Percentiles rank a stretch among this genome's conserved stretches.
phyloP scores from a whole-genome alignment of 257 asterid genomes.

The Nicotiana attenuata region DNA sequence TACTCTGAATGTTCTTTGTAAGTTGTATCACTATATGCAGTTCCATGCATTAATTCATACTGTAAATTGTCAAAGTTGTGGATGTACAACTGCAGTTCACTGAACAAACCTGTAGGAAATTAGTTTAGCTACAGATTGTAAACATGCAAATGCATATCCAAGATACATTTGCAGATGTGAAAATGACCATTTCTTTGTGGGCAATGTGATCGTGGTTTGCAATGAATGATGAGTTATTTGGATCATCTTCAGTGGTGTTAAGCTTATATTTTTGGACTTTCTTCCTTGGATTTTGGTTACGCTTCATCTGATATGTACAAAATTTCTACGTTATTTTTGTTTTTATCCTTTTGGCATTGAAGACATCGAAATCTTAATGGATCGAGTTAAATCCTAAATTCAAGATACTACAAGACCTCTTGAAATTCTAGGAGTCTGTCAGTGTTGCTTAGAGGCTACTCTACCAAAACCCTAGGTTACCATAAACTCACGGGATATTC shows the following conservation, averaged over 20 bases:
- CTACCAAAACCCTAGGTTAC: no score
- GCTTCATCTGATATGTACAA: neutral
- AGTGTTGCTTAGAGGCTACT: no score
- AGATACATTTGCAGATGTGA: neutral
- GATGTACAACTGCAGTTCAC: neutral
- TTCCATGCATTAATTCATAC: constrained; percentile 11
- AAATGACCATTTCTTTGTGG: neutral
- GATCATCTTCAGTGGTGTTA: neutral
- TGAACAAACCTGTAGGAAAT: neutral
- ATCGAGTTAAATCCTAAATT: no score
- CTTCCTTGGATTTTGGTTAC: neutral
- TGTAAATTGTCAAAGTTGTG: constrained; percentile 27
- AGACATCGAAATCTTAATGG: no score
- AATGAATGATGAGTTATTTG: neutral
- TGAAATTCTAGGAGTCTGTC: no score
- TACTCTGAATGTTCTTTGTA: constrained; percentile 15
- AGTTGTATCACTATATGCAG: neutral
- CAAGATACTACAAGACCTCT: no score
- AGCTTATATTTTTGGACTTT: neutral
- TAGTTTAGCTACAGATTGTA: neutral
- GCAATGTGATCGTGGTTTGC: neutral
- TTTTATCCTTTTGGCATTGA: neutral
- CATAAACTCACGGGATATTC: no score
- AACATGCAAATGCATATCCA: neutral
- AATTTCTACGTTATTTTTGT: neutral